Conservation (phyloP, 345 rosid species). For the Erysimum cheiranthoides region DNA sequence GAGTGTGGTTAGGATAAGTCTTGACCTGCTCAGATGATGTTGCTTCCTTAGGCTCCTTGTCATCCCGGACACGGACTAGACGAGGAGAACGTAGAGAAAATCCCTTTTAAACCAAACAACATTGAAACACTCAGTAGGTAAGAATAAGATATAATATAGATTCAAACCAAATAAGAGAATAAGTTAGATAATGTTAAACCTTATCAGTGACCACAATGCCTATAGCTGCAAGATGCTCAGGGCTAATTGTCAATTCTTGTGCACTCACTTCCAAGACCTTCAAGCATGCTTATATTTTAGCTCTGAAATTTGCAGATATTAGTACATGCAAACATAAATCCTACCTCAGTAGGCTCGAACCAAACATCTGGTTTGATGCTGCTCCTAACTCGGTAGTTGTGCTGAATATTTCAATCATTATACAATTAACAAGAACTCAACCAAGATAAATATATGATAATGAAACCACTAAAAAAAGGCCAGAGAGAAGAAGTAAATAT, state of each 20-base stretch:
- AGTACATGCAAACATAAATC: background rate
- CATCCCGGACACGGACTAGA: slow-evolving; percentile 74
- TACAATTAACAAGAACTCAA: slow-evolving; percentile 10
- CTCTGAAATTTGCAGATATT: background rate
- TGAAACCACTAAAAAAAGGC: background rate
- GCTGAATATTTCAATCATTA: slow-evolving; percentile 49
- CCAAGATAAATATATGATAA: background rate
- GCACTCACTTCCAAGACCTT: slow-evolving; percentile 99
- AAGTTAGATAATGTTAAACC: slow-evolving; percentile 49
- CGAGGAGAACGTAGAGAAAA: slow-evolving; percentile 90
- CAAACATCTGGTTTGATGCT: slow-evolving; percentile 83
- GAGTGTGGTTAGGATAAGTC: slow-evolving; percentile 12
- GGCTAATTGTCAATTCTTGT: slow-evolving; percentile 91
- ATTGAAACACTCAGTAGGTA: slow-evolving; percentile 8
- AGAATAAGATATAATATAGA: background rate
- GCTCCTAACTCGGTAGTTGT: slow-evolving; percentile 70
- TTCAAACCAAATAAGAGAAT: background rate
- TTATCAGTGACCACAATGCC: slow-evolving; percentile 78
- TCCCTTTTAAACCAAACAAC: slow-evolving; percentile 51
- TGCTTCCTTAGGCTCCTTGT: slow-evolving; percentile 78
- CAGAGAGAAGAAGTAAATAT: slow-evolving; percentile 16
- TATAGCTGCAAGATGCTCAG: slow-evolving; percentile 78
- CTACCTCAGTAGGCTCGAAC: slow-evolving; percentile 90
- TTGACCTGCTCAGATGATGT: slow-evolving; percentile 82
- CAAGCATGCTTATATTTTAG: slow-evolving; percentile 9